phyloP scores from a whole-genome alignment of 2,329 filamentous ascomycete species.

The Dothideomycetidae sp. region DNA sequence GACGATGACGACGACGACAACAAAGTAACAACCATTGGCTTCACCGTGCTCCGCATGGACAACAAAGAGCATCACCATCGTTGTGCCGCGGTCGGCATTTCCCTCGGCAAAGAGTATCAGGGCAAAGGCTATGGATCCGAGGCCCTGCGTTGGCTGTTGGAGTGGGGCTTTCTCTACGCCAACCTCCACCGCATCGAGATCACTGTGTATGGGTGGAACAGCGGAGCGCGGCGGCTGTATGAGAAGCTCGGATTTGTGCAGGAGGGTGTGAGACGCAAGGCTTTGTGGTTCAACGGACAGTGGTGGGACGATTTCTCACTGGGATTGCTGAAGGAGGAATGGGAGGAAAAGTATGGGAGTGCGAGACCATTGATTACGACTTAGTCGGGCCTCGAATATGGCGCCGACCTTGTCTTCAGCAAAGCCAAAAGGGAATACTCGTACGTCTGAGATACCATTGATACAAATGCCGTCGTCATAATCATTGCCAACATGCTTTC shows the following conservation, averaged over 20 bases:
- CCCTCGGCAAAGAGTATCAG: conserved; percentile 24
- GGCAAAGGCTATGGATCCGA: conserved; percentile 33
- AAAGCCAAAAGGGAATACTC: too few relatives aligned
- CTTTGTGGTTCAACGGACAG: conserved; percentile 29
- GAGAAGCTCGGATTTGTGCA: conserved; percentile 31
- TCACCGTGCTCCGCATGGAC: not conserved
- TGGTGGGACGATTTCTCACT: conserved; percentile 23
- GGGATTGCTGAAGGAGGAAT: conserved; percentile 29
- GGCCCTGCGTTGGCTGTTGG: conserved; percentile 33
- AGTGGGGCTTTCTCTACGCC: conserved; percentile 33
- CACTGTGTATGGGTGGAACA: conserved; percentile 29
- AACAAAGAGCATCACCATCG: conserved; percentile 26
- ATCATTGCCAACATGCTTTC: too few relatives aligned
- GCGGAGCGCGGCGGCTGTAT: conserved; percentile 30
- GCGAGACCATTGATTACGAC: too few relatives aligned
- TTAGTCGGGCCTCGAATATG: too few relatives aligned
- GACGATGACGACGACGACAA: not conserved
- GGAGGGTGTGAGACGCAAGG: conserved; percentile 31
- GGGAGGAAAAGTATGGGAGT: conserved; percentile 17
- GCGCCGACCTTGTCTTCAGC: too few relatives aligned
- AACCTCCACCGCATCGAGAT: conserved; percentile 33
- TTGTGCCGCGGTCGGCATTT: conserved; percentile 27
- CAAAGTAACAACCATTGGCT: not conserved
- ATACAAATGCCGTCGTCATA: too few relatives aligned
- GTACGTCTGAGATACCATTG: too few relatives aligned